phyloP scores from a whole-genome alignment of 1,284 basidiomycete genomes.

The Bjerkandera adusta region DNA sequence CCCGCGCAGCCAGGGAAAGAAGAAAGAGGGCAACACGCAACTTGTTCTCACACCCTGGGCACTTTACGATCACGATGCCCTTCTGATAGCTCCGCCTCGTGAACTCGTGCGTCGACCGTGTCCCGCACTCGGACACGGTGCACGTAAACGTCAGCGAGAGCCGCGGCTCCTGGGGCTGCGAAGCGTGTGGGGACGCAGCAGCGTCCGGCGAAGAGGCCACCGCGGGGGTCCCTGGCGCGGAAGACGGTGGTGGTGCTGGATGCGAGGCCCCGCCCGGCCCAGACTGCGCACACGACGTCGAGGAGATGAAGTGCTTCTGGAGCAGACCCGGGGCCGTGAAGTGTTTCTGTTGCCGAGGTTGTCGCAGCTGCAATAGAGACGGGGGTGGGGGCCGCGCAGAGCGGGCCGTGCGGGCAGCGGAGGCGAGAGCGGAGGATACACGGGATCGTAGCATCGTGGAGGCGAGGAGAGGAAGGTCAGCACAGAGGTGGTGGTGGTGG shows the following conservation, averaged over 20 bases:
- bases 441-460: no score
- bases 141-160: conserved; percentile 87
- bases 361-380: no score
- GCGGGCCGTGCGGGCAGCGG: no score
- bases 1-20: conserved; percentile 1
- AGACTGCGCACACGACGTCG: no score
- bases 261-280: neutral
- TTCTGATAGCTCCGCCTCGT: conserved; percentile 80
- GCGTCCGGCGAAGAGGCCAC: neutral
- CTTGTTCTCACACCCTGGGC: conserved; percentile 89
- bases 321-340: neutral
- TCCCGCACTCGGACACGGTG: conserved; percentile 73
- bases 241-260: neutral
- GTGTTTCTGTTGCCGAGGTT: neutral
- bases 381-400: no score
- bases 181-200: neutral
- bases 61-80: conserved; percentile 91
- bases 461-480: no score
- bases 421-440: no score
- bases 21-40: no score
- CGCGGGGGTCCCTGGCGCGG: neutral
- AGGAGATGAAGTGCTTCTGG: no score
- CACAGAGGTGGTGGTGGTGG: no score
- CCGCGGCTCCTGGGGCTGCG: conserved; percentile 43
- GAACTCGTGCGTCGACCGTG: conserved; percentile 89